A percentile compares a stretch with the other conserved stretches of the same genome.
Evolutionary conservation across 106 monocot species (phyloP).

Genomic region (Narthecium ossifragum): DNA sequence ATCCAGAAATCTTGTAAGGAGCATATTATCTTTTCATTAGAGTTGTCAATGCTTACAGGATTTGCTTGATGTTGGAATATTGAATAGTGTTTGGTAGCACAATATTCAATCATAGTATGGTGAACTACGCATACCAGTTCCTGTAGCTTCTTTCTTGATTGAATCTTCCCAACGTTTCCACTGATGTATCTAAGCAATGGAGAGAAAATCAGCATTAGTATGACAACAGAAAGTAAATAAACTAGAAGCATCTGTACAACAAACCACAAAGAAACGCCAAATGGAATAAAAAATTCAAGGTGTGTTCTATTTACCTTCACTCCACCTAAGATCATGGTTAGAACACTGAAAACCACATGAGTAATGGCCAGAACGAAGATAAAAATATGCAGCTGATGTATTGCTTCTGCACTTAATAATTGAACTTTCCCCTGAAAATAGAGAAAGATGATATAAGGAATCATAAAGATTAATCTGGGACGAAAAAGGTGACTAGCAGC

Average conservation of each 20-base stretch:
- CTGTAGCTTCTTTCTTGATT: constrained; percentile 28
- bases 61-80: too few relatives aligned
- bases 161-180: constrained; percentile 70
- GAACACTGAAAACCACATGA: constrained; percentile 54
- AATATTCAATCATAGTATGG: background rate
- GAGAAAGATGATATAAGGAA: background rate
- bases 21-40: constrained; percentile 1
- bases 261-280: background rate
- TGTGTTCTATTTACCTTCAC: constrained; percentile 28
- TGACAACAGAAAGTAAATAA: background rate
- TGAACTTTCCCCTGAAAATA: constrained; percentile 47
- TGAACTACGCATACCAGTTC: constrained; percentile 36
- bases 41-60: too few relatives aligned
- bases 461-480: background rate
- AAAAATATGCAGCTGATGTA: constrained; percentile 64
- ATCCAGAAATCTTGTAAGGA: constrained; percentile 16
- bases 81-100: background rate
- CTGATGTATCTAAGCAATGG: constrained; percentile 34
- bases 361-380: constrained; percentile 66
- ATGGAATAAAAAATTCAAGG: background rate
- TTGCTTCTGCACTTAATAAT: constrained; percentile 48
- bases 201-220: background rate
- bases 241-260: too few relatives aligned
- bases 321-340: constrained; percentile 62
- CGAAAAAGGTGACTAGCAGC: too few relatives aligned